A percentile compares a stretch with the other conserved stretches of the same genome.
phyloP scores from a whole-genome alignment of 306 rosid genomes.

The Acacia confusa region DNA sequence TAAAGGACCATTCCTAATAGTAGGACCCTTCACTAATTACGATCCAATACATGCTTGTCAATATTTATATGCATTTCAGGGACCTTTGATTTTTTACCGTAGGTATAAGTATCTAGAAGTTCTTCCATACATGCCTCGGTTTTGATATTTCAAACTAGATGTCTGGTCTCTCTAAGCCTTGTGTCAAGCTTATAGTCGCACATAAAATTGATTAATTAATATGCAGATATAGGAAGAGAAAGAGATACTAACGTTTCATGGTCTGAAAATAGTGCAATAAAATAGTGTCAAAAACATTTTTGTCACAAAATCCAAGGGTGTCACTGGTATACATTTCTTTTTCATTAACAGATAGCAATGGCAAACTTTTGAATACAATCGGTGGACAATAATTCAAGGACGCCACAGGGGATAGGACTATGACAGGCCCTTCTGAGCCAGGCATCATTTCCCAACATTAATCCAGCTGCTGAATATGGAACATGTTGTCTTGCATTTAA shows the following conservation, averaged over 20 bases:
- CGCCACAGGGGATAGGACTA: slow-evolving; percentile 46
- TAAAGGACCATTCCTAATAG: slow-evolving; percentile 18
- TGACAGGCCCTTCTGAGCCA: slow-evolving; percentile 48
- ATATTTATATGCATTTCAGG: background rate
- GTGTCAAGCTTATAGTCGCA: background rate
- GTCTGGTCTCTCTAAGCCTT: background rate
- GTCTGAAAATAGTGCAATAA: background rate
- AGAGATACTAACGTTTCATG: background rate
- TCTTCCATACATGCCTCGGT: background rate
- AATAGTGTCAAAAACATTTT: slow-evolving; percentile 14
- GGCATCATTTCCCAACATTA: slow-evolving; percentile 51
- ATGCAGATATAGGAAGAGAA: background rate
- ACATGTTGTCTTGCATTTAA: slow-evolving; percentile 34
- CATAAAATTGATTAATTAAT: background rate
- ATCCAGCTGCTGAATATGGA: slow-evolving; percentile 39
- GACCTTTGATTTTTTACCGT: background rate
- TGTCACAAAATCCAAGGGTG: slow-evolving; percentile 7
- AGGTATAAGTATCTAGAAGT: background rate
- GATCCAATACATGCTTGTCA: background rate
- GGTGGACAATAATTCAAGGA: slow-evolving; percentile 72
- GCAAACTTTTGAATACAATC: slow-evolving; percentile 42
- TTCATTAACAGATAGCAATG: slow-evolving; percentile 1
- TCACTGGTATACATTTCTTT: slow-evolving; percentile 5
- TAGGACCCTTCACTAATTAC: slow-evolving; percentile 21
- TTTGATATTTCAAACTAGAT: background rate